Percentiles rank a stretch among this genome's conserved stretches.
These are phyloP conservation scores for Myotisia sp. DNA, from an alignment of 2,329 filamentous ascomycete species.

Conservation along the genomic window DNA sequence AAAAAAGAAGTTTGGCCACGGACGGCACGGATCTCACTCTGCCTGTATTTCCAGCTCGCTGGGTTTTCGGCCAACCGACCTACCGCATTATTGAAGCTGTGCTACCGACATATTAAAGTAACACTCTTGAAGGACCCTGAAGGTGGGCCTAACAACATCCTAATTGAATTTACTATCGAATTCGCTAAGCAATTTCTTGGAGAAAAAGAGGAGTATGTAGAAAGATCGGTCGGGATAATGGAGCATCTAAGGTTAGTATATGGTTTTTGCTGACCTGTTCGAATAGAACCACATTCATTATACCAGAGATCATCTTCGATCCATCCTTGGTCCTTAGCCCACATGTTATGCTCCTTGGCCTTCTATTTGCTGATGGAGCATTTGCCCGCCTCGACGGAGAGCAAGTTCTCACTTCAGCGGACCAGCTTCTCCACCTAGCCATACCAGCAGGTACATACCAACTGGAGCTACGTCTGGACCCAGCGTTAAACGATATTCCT, in stretches of 20 bases:
- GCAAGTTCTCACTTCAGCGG: neutral
- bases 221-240: neutral
- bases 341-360: slow-evolving; percentile 17
- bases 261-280: too few species aligned
- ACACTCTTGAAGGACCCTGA: too few species aligned
- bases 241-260: too few species aligned
- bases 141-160: neutral
- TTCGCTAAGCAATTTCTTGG: slow-evolving; percentile 4
- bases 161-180: slow-evolving; percentile 3
- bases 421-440: neutral
- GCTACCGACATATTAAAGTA: too few species aligned
- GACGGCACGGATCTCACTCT: too few species aligned
- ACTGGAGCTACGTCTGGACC: neutral
- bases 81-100: too few species aligned
- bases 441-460: neutral
- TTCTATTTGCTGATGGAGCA: slow-evolving; percentile 20
- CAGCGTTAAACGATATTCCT: neutral
- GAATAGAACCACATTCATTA: slow-evolving; percentile 4
- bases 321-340: slow-evolving; percentile 20
- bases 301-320: slow-evolving; percentile 21
- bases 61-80: too few species aligned
- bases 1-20: too few species aligned
- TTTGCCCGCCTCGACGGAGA: slow-evolving; percentile 13
- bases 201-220: slow-evolving; percentile 1
- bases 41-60: too few species aligned